A percentile compares a stretch with the other conserved stretches of the same genome.
Evolutionary conservation across 176 grass and related monocot genomes (phyloP).

Genomic region (Oryza nivara): DNA sequence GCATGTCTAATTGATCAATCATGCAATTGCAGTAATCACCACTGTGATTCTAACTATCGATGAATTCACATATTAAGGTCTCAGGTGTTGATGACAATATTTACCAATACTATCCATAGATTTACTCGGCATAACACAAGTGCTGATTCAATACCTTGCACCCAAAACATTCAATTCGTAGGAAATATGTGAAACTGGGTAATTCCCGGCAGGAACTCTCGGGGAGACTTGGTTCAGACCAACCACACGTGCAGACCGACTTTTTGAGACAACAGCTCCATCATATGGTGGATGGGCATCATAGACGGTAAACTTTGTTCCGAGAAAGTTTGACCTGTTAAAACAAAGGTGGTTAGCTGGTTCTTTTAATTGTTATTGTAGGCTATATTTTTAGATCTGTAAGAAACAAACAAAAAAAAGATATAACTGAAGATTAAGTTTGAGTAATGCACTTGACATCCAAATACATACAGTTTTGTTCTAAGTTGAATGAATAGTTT

Average conservation of each 20-base stretch:
- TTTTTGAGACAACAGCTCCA: constrained; percentile 71
- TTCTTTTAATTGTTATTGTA: neutral
- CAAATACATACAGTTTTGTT: no score
- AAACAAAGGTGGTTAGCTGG: neutral
- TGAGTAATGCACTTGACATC: no score
- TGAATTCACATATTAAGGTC: neutral
- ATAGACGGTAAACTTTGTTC: constrained; percentile 94
- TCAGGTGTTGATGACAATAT: neutral
- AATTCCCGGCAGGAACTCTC: constrained; percentile 81
- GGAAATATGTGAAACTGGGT: constrained; percentile 86
- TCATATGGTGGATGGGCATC: constrained; percentile 93
- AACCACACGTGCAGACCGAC: constrained; percentile 65
- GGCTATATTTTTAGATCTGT: neutral
- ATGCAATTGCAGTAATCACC: constrained; percentile 10
- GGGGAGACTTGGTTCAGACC: constrained; percentile 82
- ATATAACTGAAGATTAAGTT: no score
- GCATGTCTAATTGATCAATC: neutral
- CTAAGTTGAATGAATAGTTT: no score
- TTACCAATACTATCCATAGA: constrained; percentile 26
- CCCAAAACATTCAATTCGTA: constrained; percentile 95
- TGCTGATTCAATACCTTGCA: constrained; percentile 65
- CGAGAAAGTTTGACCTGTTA: constrained; percentile 94
- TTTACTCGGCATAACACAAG: neutral
- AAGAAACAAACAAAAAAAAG: neutral
- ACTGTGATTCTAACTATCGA: neutral